Evolutionary conservation across 2,329 filamentous ascomycete genomes (phyloP), one percentile per base, ranked within the genome.

Genomic region (Colletotrichum shisoi): DNA sequence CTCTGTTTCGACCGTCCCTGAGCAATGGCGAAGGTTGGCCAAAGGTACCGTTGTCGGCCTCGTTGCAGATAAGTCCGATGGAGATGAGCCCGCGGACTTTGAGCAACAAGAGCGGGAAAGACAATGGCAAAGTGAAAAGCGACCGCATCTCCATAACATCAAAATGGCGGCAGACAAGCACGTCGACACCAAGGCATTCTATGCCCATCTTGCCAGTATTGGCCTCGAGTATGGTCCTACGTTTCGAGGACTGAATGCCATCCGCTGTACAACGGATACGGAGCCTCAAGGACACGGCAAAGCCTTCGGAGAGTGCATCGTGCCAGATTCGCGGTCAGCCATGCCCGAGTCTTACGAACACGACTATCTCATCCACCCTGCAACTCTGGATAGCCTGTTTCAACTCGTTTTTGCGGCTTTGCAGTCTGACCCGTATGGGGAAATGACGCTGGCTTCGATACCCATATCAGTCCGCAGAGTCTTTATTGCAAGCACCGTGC

Each of bases 361-460:
- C n/a, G 51, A 62, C 13, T 56, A 63, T 37, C 11, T 63, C 9
- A 67, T 63, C 21, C 64, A 67, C 27, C 64, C 64, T 13, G 59
- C 64, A 27, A 63, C 60, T 13, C 34, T 67, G 19, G 64, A 67
- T 15, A 34, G 58, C 21, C 24, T 62, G n/a, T 63, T 67, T 8
- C 64, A 67, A 12, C 72, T 79, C 7, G 67, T 71, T 12, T 76
- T 76, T 45, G 72, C 71, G 1, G 71, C 75, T n/a, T 72, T 76
- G 42, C 71, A 76, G 40, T 70, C 72, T 0, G 76, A 75, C 3
- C 69, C 71, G 2, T 62, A 69, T 24, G 74, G 70, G 7, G 72
- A 68, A 17, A 76, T 79, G 73, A 56, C 70, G 1, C 74, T 70
- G 48, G 77, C 74, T 21, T 71, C 74, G 1, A 72, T 79, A 7